Conservation (phyloP, 768 basidiomycete species). For the Rickenella mellea region DNA sequence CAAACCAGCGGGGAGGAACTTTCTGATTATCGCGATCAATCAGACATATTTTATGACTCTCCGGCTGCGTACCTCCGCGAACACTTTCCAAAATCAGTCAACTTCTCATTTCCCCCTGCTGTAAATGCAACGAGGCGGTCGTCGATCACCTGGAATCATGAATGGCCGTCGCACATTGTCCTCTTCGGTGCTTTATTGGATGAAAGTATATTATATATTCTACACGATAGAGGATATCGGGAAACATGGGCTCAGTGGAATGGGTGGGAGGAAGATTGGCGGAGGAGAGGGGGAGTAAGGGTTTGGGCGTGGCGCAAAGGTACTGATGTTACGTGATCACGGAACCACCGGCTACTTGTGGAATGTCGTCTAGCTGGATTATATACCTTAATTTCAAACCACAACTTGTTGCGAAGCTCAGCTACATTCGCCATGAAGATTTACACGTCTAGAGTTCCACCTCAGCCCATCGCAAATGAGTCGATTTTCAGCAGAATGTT, state of each 20-base stretch:
- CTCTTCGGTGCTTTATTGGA: conserved; percentile 75
- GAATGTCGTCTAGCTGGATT: no score
- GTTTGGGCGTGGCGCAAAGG: conserved; percentile 42
- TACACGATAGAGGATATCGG: conserved; percentile 49
- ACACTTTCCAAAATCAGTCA: conserved; percentile 58
- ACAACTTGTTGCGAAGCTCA: no score
- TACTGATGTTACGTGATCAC: neutral
- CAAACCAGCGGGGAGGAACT: conserved; percentile 37
- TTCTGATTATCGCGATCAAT: conserved; percentile 65
- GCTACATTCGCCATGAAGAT: conserved; percentile 16
- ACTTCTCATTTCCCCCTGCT: conserved; percentile 57
- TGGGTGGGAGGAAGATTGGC: conserved; percentile 67
- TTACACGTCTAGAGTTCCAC: conserved; percentile 35
- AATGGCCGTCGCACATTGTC: conserved; percentile 77
- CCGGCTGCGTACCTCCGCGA: conserved; percentile 56
- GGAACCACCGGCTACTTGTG: no score
- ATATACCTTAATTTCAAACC: no score
- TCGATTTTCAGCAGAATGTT: conserved; percentile 46
- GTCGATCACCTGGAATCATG: conserved; percentile 56
- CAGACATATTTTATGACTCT: conserved; percentile 67
- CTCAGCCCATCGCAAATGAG: conserved; percentile 25
- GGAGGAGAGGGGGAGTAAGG: conserved; percentile 56
- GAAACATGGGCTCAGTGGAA: conserved; percentile 58
- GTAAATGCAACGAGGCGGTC: conserved; percentile 40
- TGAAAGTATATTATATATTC: conserved; percentile 19